Percentiles rank a stretch among this genome's conserved stretches.
Conservation (phyloP, 345 rosid species). For the Capsella bursapastoris region DNA sequence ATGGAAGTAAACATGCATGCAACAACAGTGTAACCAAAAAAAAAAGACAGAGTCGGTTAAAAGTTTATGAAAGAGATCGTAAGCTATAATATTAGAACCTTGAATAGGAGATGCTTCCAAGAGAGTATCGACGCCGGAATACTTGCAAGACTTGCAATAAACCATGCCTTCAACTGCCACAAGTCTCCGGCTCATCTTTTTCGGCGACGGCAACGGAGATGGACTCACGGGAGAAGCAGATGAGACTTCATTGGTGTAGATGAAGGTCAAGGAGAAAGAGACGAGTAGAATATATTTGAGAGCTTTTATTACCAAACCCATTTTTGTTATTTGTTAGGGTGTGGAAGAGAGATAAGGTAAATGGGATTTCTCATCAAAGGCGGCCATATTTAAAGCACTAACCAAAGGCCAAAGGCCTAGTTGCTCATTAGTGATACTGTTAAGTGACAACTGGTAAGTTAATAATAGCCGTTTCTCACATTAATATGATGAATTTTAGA, state of each 20-base stretch:
- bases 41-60: background rate
- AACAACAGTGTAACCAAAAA: background rate
- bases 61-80: background rate
- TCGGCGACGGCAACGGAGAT: constrained; percentile 36
- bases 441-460: background rate
- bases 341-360: background rate
- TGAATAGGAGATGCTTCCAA: constrained; percentile 66
- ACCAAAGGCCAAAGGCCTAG: background rate
- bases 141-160: constrained; percentile 89
- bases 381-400: constrained; percentile 29
- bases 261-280: constrained; percentile 1
- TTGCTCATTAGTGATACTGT: background rate
- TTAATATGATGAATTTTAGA: background rate
- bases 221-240: constrained; percentile 38
- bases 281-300: constrained; percentile 18
- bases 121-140: constrained; percentile 66
- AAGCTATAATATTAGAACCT: constrained; percentile 48
- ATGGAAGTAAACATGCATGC: constrained; percentile 27
- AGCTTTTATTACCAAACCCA: constrained; percentile 19
- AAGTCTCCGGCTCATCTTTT: constrained; percentile 52
- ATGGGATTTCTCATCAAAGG: background rate
- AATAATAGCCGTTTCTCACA: background rate
- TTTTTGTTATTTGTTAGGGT: constrained; percentile 9
- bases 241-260: constrained; percentile 13
- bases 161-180: constrained; percentile 86